These are phyloP conservation scores for Penicillium vulpinum DNA, from an alignment of 2,329 filamentous ascomycete genomes.

Conservation along the genomic window DNA sequence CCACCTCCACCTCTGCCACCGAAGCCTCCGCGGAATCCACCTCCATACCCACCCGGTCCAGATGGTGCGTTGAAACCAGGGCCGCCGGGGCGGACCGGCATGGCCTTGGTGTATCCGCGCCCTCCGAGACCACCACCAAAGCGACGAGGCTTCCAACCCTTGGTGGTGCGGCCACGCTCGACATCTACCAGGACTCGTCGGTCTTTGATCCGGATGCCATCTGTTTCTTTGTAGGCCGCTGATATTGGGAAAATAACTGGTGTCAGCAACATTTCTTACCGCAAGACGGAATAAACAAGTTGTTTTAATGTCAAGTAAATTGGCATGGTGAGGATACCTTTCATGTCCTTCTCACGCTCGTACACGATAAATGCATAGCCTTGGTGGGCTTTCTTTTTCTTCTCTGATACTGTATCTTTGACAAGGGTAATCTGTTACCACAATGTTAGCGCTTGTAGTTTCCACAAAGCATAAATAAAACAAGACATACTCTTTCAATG, in stretches of 20 bases:
- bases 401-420: constrained; percentile 65
- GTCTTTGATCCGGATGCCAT: constrained; percentile 91
- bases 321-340: constrained; percentile 65
- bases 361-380: constrained; percentile 98
- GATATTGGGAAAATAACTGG: constrained; percentile 47
- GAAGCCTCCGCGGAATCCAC: constrained; percentile 59
- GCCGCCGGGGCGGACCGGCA: constrained; percentile 69
- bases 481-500: constrained; percentile 76
- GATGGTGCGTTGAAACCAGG: constrained; percentile 58
- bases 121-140: constrained; percentile 91
- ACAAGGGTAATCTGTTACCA: constrained; percentile 76
- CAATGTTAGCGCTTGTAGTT: constrained; percentile 19
- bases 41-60: constrained; percentile 58
- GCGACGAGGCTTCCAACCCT: constrained; percentile 87
- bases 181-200: constrained; percentile 92
- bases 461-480: not conserved
- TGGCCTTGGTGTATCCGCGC: constrained; percentile 84
- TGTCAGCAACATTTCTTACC: constrained; percentile 38
- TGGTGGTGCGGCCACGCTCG: constrained; percentile 90
- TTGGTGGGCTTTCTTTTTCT: constrained; percentile 77
- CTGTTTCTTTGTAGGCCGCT: constrained; percentile 88
- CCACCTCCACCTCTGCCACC: constrained; percentile 45
- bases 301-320: constrained; percentile 7
- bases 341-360: constrained; percentile 97
- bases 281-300: not conserved